A percentile compares a stretch with the other conserved stretches of the same genome.
These are phyloP conservation scores for Exophiala aquamarina DNA, from an alignment of 2,329 filamentous ascomycete genomes.

Conservation along the genomic window DNA sequence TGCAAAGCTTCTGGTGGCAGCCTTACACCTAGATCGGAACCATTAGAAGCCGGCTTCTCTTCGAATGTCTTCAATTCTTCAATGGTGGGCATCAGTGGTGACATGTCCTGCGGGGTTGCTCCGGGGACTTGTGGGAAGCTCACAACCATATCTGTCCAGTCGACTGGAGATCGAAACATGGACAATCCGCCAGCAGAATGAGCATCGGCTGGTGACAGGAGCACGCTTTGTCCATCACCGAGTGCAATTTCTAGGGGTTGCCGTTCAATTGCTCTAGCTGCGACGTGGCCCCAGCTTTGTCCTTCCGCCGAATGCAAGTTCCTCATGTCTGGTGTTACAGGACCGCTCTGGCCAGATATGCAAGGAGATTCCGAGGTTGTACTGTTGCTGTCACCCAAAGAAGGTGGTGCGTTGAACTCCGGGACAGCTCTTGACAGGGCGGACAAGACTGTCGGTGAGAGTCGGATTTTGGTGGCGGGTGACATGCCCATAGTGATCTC, in stretches of 20 bases:
- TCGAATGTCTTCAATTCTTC: constrained; percentile 22
- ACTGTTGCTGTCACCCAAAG: constrained; percentile 77
- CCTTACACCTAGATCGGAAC: constrained; percentile 57
- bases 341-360: constrained; percentile 63
- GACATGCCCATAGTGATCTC: constrained; percentile 46
- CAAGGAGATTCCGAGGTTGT: constrained; percentile 83
- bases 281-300: constrained; percentile 21
- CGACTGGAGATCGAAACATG: constrained; percentile 37
- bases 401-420: constrained; percentile 76
- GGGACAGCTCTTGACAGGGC: constrained; percentile 72
- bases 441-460: constrained; percentile 73
- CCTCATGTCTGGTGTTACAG: constrained; percentile 74
- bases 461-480: constrained; percentile 60
- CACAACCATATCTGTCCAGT: constrained; percentile 58
- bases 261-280: constrained; percentile 1
- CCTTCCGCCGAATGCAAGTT: constrained; percentile 20
- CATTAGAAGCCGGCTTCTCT: constrained; percentile 8
- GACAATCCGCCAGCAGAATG: constrained; percentile 17
- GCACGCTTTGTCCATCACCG: constrained; percentile 35
- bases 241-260: constrained; percentile 32
- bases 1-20: constrained; percentile 79
- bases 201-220: constrained; percentile 26
- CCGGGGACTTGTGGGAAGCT: constrained; percentile 42
- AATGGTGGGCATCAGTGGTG: constrained; percentile 24
- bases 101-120: constrained; percentile 25